Evolutionary conservation across 2,329 filamentous ascomycete species (phyloP).

Genomic region (Mollisia scopiformis): DNA sequence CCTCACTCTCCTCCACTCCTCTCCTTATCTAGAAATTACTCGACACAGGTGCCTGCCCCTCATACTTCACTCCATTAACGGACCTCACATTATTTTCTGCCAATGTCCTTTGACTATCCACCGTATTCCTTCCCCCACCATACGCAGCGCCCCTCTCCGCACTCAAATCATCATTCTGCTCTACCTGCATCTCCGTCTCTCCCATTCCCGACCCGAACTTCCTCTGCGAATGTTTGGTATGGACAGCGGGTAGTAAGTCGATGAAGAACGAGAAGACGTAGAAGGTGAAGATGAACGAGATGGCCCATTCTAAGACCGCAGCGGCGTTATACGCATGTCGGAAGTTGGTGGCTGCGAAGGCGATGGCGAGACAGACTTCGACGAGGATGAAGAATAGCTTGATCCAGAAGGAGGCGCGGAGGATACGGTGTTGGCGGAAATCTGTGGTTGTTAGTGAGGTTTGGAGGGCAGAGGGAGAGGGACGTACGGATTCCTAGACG

Average conservation of each 20-base stretch:
- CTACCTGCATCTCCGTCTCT: conserved; percentile 33
- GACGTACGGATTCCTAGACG: conserved; percentile 72
- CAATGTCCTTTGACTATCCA: conserved; percentile 23
- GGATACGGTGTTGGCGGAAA: conserved; percentile 73
- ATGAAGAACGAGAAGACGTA: conserved; percentile 87
- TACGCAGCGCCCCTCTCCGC: not conserved
- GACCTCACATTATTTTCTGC: conserved; percentile 18
- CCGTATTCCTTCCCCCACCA: conserved; percentile 17
- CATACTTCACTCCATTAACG: conserved; percentile 20
- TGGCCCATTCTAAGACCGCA: conserved; percentile 78
- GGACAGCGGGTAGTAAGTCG: conserved; percentile 76
- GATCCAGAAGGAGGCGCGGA: conserved; percentile 81
- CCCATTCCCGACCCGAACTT: conserved; percentile 17
- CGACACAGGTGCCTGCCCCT: conserved; percentile 6
- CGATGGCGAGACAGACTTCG: conserved; percentile 73
- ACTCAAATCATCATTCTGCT: conserved; percentile 27
- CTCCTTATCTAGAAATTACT: conserved; percentile 20
- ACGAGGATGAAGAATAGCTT: conserved; percentile 85
- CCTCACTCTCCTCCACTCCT: not conserved
- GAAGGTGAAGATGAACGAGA: conserved; percentile 84
- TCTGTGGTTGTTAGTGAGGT: conserved; percentile 42
- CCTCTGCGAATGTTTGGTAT: conserved; percentile 19
- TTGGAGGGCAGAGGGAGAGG: not conserved
- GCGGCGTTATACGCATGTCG: conserved; percentile 61
- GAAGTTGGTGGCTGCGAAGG: conserved; percentile 65